Base-by-base conservation (phyloP, 139 green algal species). In the Coccomyxa sp. region DNA sequence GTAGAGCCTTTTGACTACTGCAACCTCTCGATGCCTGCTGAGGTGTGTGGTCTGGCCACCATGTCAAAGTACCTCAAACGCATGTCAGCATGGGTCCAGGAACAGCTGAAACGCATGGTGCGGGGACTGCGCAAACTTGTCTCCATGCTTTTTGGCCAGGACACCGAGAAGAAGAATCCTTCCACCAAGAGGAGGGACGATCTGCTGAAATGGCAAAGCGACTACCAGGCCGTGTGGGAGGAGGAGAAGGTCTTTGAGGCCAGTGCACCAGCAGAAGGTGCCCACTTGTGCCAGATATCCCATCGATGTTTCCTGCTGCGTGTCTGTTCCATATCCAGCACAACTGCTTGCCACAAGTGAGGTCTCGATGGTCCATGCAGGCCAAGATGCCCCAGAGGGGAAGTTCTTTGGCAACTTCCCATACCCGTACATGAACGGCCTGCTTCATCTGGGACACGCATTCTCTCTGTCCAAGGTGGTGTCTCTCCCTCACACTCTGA, bases 341-440 rank as follows among this genome's bases (percentile, higher is more conserved):
- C 18, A 37, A 69, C 31, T 75, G 39, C 29, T 9, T 64, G 29
- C 24, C 40, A 69, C 35, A 16, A 76, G 39, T 39, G 39, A 39
- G 38, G 35, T 29, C 37, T 37, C 40, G 77, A 44, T 41, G 58
- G 54, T 55, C 6, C 33, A 76, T 50, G 55, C 78, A 85, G 83
- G 70, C 24, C 72, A 84, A 38, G 37, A 70, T 7, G 44, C 68
- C 6, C 77, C 77, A 0, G 75, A 90, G 7, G 84, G 84, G n/a
- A 99, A 98, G 89, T 99, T 96, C 83, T 99, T 97, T 79, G 96
- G 93, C 73, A 99, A 95, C 84, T 99, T 99, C 75, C 96, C 96
- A 8, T 99, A 99, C 79, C 96, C 96, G 0, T 99, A 99, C 91
- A 99, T 99, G 96, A 99, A 99, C 81, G 96, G 96, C 29, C 73